These are phyloP conservation scores for Botryosphaeria dothidea DNA, from an alignment of 2,329 filamentous ascomycete species.

Conservation along the genomic window DNA sequence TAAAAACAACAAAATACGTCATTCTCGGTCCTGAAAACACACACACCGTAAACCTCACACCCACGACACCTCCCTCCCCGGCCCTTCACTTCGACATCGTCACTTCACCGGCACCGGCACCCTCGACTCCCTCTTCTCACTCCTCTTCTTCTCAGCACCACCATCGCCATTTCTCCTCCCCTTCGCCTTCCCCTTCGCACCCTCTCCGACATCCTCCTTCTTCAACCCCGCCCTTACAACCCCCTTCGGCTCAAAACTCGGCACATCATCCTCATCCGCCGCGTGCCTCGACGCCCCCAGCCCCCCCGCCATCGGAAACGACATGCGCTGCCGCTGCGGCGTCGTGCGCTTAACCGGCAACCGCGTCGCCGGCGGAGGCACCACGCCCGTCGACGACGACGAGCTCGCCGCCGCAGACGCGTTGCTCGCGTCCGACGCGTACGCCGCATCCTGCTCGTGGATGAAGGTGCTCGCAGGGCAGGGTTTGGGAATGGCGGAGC, in stretches of 20 bases:
- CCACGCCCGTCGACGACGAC: too few relatives aligned
- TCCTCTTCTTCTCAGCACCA: not conserved
- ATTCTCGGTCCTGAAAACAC: too few relatives aligned
- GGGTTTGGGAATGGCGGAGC: not conserved
- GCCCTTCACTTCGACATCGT: too few relatives aligned
- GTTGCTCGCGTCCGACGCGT: not conserved
- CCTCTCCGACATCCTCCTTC: too few relatives aligned
- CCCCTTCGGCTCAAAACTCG: not conserved
- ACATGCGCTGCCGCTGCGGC: too few relatives aligned
- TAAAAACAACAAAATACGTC: too few relatives aligned
- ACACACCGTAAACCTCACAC: too few relatives aligned
- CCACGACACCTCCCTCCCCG: too few relatives aligned
- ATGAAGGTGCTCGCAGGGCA: not conserved
- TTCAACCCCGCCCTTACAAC: not conserved
- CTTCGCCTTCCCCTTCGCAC: not conserved
- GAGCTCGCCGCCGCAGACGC: not conserved
- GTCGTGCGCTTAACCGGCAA: too few relatives aligned
- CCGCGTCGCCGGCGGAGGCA: too few relatives aligned
- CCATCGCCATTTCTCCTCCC: not conserved
- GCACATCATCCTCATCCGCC: not conserved
- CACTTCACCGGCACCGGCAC: not conserved
- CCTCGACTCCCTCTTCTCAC: not conserved
- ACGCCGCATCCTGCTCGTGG: not conserved
- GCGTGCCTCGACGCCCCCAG: not conserved
- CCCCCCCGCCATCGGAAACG: not conserved